Evolutionary conservation across 176 grass and related monocot genomes (phyloP), one percentile per base, ranked within the genome.

Genomic region (Oryza brachyantha): DNA sequence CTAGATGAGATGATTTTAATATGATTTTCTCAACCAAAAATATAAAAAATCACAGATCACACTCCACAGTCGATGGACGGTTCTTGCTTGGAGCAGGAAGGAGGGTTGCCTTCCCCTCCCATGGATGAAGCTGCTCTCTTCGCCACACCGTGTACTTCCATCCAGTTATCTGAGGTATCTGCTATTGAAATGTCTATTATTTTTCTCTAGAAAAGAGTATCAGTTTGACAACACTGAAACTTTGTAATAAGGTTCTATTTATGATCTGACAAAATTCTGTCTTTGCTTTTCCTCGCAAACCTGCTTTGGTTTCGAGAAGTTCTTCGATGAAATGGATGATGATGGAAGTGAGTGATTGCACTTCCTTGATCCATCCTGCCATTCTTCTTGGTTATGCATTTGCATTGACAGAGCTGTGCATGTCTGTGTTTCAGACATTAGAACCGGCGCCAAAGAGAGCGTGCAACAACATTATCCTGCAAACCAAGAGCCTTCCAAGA

Each of bases 281-380:
- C 66, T 73, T 75, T 42, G 11, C 59, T 82, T 6, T 41, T 3
- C 28, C 13, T 60, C 52, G 67, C 34, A 60, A 81, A 74, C 29
- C 70, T 79, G 69, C 68, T 74, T 76, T 66, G 79, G 38, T 86
- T 83, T 63, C 6, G 29, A 43, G 41, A 88, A 93, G 88, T 93
- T 88, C 81, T 79, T 93, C 48, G 79, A 90, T 84, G 91, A 79
- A 77, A 88, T 93, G 82, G 88, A 90, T 78, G 85, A 93, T 66
- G 88, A 93, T 13, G 91, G 91, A 86, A 90, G 91, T 90, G 88
- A 93, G 91, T 90, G 64, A 36, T 66, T 46, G 34, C 29, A 42
- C 70, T 77, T 84, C 69, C 52, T 68, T 0, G 22, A 58, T 70
- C 65, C 34, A 69, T 13, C 14, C 16, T 66, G 22, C 25, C 14